Evolutionary conservation across 768 basidiomycete species (phyloP).

Genomic region (Myochromella boudieri): DNA sequence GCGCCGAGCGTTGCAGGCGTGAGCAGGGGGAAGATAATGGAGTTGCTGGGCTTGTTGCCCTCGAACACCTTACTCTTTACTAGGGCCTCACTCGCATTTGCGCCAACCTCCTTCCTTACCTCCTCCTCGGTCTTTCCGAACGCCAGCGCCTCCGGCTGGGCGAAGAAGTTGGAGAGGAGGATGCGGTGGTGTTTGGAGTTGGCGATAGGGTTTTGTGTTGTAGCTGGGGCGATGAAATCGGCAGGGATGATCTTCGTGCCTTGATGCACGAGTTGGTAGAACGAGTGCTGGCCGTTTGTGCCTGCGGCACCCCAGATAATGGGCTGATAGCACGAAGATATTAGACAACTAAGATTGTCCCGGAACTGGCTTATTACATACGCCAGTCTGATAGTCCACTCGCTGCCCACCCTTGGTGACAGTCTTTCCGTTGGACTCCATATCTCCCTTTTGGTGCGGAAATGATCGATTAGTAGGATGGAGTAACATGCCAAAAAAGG

Average conservation of each 20-base stretch:
- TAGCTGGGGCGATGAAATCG: constrained; percentile 90
- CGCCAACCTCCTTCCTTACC: constrained; percentile 67
- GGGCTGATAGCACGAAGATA: constrained; percentile 48
- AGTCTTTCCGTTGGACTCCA: constrained; percentile 99
- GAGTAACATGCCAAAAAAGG: background rate
- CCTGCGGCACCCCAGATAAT: constrained; percentile 99
- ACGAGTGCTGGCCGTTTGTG: constrained; percentile 99
- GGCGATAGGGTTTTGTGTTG: constrained; percentile 85
- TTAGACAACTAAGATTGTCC: background rate
- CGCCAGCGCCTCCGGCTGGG: constrained; percentile 95
- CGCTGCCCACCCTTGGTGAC: constrained; percentile 92
- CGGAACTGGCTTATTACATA: constrained; percentile 47
- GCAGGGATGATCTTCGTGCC: constrained; percentile 91
- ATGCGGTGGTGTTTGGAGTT: constrained; percentile 95
- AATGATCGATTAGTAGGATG: background rate
- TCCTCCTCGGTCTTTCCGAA: constrained; percentile 96
- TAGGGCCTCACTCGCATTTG: constrained; percentile 75
- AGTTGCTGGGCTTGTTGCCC: constrained; percentile 96
- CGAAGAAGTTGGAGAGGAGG: constrained; percentile 96
- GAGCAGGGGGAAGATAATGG: constrained; percentile 90
- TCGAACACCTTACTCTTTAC: constrained; percentile 98
- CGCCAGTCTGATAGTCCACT: constrained; percentile 95
- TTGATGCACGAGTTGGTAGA: constrained; percentile 97
- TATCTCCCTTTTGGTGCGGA: constrained; percentile 92
- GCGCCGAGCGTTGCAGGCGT: constrained; percentile 90